Evolutionary conservation across 345 rosid species (phyloP).

Genomic region (Populus ilicifolia): DNA sequence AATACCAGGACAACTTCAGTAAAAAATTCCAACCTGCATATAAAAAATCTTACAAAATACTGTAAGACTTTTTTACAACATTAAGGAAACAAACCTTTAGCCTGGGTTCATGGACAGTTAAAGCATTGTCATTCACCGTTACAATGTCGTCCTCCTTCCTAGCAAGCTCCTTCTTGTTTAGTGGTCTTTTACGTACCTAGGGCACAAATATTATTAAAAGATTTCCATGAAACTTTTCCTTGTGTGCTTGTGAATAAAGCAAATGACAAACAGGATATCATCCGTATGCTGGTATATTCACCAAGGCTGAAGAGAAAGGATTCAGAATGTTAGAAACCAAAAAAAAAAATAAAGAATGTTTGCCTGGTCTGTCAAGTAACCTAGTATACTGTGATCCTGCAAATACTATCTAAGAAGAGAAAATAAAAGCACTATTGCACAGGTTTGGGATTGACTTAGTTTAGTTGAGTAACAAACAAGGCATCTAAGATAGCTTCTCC

Average conservation of each 20-base stretch:
- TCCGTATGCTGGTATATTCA: neutral
- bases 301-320: neutral
- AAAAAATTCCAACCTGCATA: neutral
- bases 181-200: conserved; percentile 93
- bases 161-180: conserved; percentile 83
- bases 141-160: conserved; percentile 95
- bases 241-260: neutral
- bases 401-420: neutral
- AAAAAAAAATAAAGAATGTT: neutral
- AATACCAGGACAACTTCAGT: conserved; percentile 1
- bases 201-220: conserved; percentile 6
- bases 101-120: conserved; percentile 89
- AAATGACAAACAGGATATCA: neutral
- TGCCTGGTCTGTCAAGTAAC: neutral
- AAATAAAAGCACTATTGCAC: neutral
- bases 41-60: neutral
- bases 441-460: neutral
- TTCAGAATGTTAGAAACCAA: neutral
- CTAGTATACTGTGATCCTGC: neutral
- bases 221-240: neutral
- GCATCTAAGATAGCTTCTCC: neutral
- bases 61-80: neutral
- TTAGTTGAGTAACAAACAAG: neutral
- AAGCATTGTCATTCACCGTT: conserved; percentile 58
- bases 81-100: conserved; percentile 64